Base-by-base conservation (phyloP, 2,329 filamentous ascomycete genomes). In the Colletotrichum nymphaeae region DNA sequence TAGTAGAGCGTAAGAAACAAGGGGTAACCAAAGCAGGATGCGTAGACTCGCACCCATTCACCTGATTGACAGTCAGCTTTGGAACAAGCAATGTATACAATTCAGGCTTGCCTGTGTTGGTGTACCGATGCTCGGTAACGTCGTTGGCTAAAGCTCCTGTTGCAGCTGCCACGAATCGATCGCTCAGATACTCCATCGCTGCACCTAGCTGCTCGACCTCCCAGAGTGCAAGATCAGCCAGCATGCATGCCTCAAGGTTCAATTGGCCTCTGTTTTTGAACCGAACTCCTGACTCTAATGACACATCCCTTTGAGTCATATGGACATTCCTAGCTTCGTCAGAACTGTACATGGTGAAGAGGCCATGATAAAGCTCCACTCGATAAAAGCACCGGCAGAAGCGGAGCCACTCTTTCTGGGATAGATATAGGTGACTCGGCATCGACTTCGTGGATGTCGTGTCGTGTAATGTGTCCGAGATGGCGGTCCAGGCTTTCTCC, bases 301-400 rank as follows among this genome's bases (percentile, higher is more conserved):
- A 42, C 37, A 6, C 14, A 42, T 42, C 7, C 14, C 37, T 1
- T n/a, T n/a, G 19, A n/a, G 16, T 49, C 19, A 49, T 3, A 49
- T 49, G 19, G 42, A n/a, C 42, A 11, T n/a, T 4, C 42, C 42
- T 49, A 9, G 3, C 8, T 9, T n/a, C 8, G 19, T 9, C 16
- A 6, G 1, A 9, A 9, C 19, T 1, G 42, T 9, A 7, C 1
- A 0, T 11, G 3, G 7, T n/a, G 2, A 49, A n/a, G 42, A 49
- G 42, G 3, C 42, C 19, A 49, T 49, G 4, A 1, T 22, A 49
- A 3, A 49, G 19, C 19, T 49, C 42, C 8, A 49, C 19, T 22
- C 42, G 42, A 4, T 49, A 49, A 22, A 49, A n/a, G 19, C 42
- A 49, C 7, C 42, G 42, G 19, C 42, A 49, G 19, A 49, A 49